These are phyloP conservation scores for Hyphopichia khmerensis DNA, from an alignment of 1,139 yeast species.

Conservation along the genomic window DNA sequence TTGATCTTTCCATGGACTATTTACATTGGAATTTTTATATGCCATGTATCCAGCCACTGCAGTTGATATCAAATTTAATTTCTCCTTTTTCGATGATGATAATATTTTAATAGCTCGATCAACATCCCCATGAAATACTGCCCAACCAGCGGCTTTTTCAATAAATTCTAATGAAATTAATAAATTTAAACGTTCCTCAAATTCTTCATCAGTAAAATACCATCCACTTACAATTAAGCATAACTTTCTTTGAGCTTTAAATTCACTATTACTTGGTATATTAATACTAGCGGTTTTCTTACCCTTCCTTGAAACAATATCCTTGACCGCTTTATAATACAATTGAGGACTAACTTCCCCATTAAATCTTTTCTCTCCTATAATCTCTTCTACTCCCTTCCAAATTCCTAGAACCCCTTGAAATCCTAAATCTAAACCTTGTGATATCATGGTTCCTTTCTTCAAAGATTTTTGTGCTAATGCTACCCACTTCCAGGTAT, in stretches of 20 bases:
- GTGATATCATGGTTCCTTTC: constrained; percentile 68
- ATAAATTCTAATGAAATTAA: constrained; percentile 60
- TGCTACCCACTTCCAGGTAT: constrained; percentile 89
- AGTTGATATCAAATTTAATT: constrained; percentile 78
- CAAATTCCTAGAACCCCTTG: constrained; percentile 90
- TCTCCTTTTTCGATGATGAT: constrained; percentile 56
- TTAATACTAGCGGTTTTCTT: constrained; percentile 46
- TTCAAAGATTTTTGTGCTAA: constrained; percentile 67
- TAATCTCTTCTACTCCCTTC: constrained; percentile 72
- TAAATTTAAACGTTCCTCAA: constrained; percentile 64
- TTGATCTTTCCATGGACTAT: constrained; percentile 91
- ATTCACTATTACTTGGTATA: constrained; percentile 48
- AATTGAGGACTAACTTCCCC: constrained; percentile 40
- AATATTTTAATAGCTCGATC: constrained; percentile 75
- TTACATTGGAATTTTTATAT: constrained; percentile 57
- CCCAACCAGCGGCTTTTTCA: constrained; percentile 98
- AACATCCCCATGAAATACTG: constrained; percentile 90
- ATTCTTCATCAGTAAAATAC: constrained; percentile 77
- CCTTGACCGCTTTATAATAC: constrained; percentile 44
- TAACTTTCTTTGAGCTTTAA: constrained; percentile 65
- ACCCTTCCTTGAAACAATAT: constrained; percentile 43
- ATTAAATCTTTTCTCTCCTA: constrained; percentile 52
- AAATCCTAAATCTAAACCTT: constrained; percentile 74
- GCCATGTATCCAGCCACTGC: constrained; percentile 94
- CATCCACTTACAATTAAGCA: constrained; percentile 89